Base-by-base conservation (phyloP, 2,329 filamentous ascomycete genomes). In the Verticillium dahliae region DNA sequence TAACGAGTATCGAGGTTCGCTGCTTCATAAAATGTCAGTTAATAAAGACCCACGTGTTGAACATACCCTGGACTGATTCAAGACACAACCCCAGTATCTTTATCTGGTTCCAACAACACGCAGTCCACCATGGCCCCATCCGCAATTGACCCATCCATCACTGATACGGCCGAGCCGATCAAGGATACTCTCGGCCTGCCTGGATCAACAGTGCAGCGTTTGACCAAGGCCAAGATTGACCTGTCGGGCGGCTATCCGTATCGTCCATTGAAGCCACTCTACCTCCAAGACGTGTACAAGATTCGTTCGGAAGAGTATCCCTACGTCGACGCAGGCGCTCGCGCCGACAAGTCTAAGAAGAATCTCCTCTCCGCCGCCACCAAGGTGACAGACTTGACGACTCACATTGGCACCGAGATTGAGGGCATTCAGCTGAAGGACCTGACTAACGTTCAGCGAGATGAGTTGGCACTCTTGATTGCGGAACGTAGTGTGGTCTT, bases 231-330 rank as follows among this genome's bases (percentile, higher is more conserved):
- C 0, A 88, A 86, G 1, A 81, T 91, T 60, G 87, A 92, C 69
- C 77, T 91, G 2, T 88, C 86, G 1, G 75, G 84, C 1, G 89
- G 89, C 0, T 91, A 91, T 65, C 89, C 89, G 0, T 90, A 91
- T 67, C 83, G 88, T 0, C 88, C 88, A 1, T 81, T 85, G 0
- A 80, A 81, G 57, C 89, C 89, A 0, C 75, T 91, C 1, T 91
- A 86, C 66, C 76, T 91, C 0, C 85, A 92, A 61, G 89, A 91
- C 65, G 86, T 88, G 3, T 85, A 85, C 73, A 84, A 83, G 57
- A 88, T 92, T 69, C 78, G 89, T 18, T 78, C 84, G 70, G 72
- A 81, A 62, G 82, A 81, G 64, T 81, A 81, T 33, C 72, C 76
- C 18, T 80, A 89, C 61, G 67, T 82, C 11, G 88, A 91, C 58